A percentile compares a stretch with the other conserved stretches of the same genome.
These are phyloP conservation scores for Moniliella sp. DNA, from an alignment of 1,284 basidiomycete genomes.

Conservation along the genomic window DNA sequence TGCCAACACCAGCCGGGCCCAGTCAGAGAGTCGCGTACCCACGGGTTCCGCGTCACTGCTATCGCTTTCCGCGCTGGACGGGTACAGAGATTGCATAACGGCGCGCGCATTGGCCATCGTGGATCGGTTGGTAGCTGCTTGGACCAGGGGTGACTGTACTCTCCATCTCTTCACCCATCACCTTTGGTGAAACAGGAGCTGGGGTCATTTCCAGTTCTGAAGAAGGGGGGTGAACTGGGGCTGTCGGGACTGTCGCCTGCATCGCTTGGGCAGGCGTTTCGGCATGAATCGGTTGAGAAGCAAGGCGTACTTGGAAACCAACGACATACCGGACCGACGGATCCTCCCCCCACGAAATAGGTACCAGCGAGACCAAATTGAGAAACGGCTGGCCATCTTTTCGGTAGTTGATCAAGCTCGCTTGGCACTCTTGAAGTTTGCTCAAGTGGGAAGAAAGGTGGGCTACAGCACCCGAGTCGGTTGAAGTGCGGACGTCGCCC, in stretches of 20 bases:
- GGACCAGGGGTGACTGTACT: too few species aligned
- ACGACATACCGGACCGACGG: conserved; percentile 52
- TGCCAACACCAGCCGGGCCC: conserved; percentile 19
- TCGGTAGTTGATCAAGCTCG: conserved; percentile 63
- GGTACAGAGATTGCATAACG: too few species aligned
- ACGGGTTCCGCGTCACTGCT: too few species aligned
- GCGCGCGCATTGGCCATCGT: too few species aligned
- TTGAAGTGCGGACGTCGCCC: conserved; percentile 49
- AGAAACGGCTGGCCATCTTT: conserved; percentile 61
- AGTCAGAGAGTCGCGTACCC: conserved; percentile 14
- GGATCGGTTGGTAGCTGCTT: too few species aligned
- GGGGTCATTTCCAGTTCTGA: too few species aligned
- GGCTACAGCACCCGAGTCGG: conserved; percentile 48
- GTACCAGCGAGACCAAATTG: conserved; percentile 35
- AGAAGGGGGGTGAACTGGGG: too few species aligned
- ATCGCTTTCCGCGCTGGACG: too few species aligned
- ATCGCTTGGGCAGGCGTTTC: conserved; percentile 38
- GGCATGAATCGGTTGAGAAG: conserved; percentile 59
- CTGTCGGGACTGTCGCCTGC: too few species aligned
- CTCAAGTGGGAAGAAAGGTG: conserved; percentile 22
- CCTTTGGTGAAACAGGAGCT: too few species aligned
- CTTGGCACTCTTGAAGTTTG: conserved; percentile 44
- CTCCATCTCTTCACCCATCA: too few species aligned
- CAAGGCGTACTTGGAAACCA: conserved; percentile 61
- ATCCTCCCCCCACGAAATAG: conserved; percentile 6